These are phyloP conservation scores for Graphilbum fragrans DNA, from an alignment of 2,329 filamentous ascomycete genomes.

Conservation along the genomic window DNA sequence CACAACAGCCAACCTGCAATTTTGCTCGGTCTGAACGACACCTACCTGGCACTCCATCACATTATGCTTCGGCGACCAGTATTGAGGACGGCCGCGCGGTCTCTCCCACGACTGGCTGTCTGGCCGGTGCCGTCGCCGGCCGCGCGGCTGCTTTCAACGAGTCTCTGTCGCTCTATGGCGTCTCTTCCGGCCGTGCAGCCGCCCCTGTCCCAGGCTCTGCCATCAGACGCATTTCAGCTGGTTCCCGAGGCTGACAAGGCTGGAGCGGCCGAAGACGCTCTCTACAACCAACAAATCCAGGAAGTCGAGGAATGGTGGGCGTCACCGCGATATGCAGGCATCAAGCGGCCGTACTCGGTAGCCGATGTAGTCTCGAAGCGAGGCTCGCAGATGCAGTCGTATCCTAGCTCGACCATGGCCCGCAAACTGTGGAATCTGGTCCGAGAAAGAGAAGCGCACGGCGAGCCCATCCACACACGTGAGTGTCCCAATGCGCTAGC, in stretches of 20 bases:
- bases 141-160: constrained; percentile 25
- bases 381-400: constrained; percentile 73
- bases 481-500: constrained; percentile 21
- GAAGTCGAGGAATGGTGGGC: constrained; percentile 89
- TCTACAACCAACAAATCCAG: constrained; percentile 73
- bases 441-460: constrained; percentile 61
- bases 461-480: constrained; percentile 90
- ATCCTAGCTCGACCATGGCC: constrained; percentile 90
- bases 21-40: too few species aligned
- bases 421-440: constrained; percentile 87
- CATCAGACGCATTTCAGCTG: constrained; percentile 76
- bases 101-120: constrained; percentile 11
- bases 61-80: constrained; percentile 14
- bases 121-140: constrained; percentile 11
- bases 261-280: constrained; percentile 68
- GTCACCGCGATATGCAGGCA: constrained; percentile 71
- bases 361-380: constrained; percentile 90
- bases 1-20: too few species aligned
- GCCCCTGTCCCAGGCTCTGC: constrained; percentile 45
- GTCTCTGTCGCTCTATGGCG: constrained; percentile 14
- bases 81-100: constrained; percentile 5
- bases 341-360: constrained; percentile 82
- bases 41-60: background rate
- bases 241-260: constrained; percentile 67
- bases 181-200: constrained; percentile 40